Evolutionary conservation across 345 rosid species (phyloP).

Genomic region (Eucalyptus polyanthemos): DNA sequence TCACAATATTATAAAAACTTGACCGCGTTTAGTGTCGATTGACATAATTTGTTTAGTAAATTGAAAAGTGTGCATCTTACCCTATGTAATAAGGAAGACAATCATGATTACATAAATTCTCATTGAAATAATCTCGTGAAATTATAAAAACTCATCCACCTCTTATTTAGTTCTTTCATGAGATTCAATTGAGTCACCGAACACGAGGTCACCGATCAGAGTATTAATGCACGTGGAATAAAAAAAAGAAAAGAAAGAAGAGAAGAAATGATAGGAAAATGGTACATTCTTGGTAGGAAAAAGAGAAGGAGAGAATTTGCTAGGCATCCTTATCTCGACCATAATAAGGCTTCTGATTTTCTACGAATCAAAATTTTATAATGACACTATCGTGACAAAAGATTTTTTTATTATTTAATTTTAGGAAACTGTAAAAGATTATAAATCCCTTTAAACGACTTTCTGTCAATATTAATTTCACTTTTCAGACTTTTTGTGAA

Average conservation of each 20-base stretch:
- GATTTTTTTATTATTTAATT: not conserved
- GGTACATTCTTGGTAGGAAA: not conserved
- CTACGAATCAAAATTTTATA: not conserved
- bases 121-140: not conserved
- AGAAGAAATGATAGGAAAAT: not conserved
- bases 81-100: not conserved
- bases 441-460: not conserved
- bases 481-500: no score
- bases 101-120: not conserved
- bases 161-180: not conserved
- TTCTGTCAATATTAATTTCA: not conserved
- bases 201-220: not conserved
- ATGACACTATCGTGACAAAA: not conserved
- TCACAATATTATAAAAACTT: not conserved
- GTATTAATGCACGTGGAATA: not conserved
- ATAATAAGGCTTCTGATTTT: not conserved
- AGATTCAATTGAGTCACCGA: not conserved
- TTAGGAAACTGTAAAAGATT: not conserved
- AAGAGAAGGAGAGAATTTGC: not conserved
- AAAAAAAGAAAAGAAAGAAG: not conserved
- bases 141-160: not conserved
- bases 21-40: accelerated
- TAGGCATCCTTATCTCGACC: not conserved
- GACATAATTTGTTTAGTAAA: not conserved
- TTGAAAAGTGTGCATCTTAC: not conserved